Base-by-base conservation (phyloP, 2,329 filamentous ascomycete genomes). In the Paracorniculantispora psalliotae region DNA sequence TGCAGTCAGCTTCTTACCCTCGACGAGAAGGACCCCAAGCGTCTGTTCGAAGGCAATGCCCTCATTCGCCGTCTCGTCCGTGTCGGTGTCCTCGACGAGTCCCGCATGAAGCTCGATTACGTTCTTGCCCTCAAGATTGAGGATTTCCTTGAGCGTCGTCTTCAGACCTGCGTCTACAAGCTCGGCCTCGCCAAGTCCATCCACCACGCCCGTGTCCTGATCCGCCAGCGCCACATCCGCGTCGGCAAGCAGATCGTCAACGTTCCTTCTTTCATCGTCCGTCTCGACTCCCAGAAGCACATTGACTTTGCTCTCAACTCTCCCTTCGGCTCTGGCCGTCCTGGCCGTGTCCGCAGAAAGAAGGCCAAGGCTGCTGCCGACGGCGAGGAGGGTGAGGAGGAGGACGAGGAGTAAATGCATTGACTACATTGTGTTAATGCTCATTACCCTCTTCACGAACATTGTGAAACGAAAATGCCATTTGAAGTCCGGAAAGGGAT, bases 81-180 rank as follows among this genome's bases (percentile, higher is more conserved):
- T 79, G 92, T 97, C 78, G 94, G 94, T 91, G 94, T 99, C 75
- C 91, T 99, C 75, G 94, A 99, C 79, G 94, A 99, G 86, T 92
- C 92, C 78, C 94, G 94, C 87, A 99, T 99, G 94, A 99, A 97
- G 90, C 94, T 99, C 86, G 94, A 99, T 97, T 97, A 99, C 89
- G 94, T 99, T 77, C 84, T 99, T 77, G 94, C 94, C 82, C 89
- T 99, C 64, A 96, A 96, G 87, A 90, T 96, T 74, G 94, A 99
- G 83, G 94, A 99, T 82, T 99, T 99, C 89, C 87, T 99, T 82
- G 94, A 99, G 90, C 93, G 94, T 75, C 92, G 94, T 81, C 92
- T 97, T 70, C 93, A 99, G 89, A 99, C 94, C 73, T 96, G 93
- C 75, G 94, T 99, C 79, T 97, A 96, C 90, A 97, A 99, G 90